Conservation (phyloP, 371 early-diverging fungal species). For the Mycotypha africana region DNA sequence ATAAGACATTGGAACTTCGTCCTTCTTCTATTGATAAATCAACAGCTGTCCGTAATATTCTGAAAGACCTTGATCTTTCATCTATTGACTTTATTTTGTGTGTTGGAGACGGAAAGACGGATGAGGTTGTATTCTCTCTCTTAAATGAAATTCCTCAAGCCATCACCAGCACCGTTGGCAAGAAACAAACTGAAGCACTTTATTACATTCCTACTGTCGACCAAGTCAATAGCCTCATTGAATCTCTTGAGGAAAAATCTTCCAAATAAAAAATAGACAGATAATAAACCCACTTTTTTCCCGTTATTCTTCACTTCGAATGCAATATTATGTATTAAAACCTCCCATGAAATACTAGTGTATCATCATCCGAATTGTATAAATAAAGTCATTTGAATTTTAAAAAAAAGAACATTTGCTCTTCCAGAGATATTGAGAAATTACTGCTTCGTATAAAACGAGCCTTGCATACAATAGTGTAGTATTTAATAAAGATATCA, state of each 20-base stretch:
- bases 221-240: slow-evolving; percentile 58
- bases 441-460: too few species aligned
- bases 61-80: slow-evolving; percentile 62
- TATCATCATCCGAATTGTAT: too few species aligned
- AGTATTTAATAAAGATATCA: too few species aligned
- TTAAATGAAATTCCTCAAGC: slow-evolving; percentile 60
- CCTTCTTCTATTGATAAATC: slow-evolving; percentile 90
- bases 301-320: background rate
- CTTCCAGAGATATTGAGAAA: too few species aligned
- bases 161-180: slow-evolving; percentile 90
- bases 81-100: slow-evolving; percentile 73
- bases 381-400: too few species aligned
- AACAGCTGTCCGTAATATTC: slow-evolving; percentile 81
- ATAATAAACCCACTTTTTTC: slow-evolving; percentile 20
- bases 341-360: too few species aligned
- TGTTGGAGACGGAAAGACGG: slow-evolving; percentile 92
- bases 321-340: too few species aligned
- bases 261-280: background rate
- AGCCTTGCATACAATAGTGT: too few species aligned
- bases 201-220: slow-evolving; percentile 72
- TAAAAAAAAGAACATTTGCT: too few species aligned
- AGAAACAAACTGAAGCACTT: slow-evolving; percentile 92
- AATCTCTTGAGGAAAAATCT: too few species aligned
- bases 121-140: slow-evolving; percentile 72
- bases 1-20: slow-evolving; percentile 92